phyloP scores from a whole-genome alignment of 176 grass and related monocot species.

The Paspalum notatum region DNA sequence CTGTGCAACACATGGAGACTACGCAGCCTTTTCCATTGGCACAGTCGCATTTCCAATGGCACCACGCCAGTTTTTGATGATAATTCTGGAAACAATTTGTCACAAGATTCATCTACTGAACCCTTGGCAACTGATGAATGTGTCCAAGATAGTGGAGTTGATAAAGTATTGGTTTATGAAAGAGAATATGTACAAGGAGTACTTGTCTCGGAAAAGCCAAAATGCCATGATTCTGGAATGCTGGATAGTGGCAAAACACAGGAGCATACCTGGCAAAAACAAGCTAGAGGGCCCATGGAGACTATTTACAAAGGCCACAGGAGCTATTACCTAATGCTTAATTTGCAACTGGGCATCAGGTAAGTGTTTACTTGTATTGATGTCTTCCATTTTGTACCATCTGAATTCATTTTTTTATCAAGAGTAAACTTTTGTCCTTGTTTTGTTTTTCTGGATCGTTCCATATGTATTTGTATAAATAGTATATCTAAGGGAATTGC shows the following conservation, averaged over 20 bases:
- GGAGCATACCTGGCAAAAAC: constrained; percentile 58
- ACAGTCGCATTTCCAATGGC: constrained; percentile 75
- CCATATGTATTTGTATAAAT: background rate
- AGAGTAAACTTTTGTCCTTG: background rate
- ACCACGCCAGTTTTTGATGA: constrained; percentile 61
- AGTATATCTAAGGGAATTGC: constrained; percentile 14
- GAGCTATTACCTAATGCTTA: constrained; percentile 96
- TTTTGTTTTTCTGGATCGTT: constrained; percentile 2
- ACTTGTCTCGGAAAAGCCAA: constrained; percentile 75
- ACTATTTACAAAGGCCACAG: constrained; percentile 96
- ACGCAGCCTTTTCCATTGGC: constrained; percentile 47
- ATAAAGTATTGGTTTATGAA: constrained; percentile 67
- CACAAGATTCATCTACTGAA: constrained; percentile 51
- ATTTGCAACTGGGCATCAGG: constrained; percentile 98
- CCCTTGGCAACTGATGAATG: constrained; percentile 47
- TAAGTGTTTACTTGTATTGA: constrained; percentile 34
- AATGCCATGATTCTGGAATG: constrained; percentile 56
- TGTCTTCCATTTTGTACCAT: constrained; percentile 1
- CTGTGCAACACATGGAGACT: constrained; percentile 54
- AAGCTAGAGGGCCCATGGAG: constrained; percentile 68
- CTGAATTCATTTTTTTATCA: background rate
- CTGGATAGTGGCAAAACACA: constrained; percentile 50
- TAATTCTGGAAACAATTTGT: constrained; percentile 53
- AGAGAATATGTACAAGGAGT: constrained; percentile 94
- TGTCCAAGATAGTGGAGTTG: constrained; percentile 45